phyloP scores from a whole-genome alignment of 202 grass and related monocot genomes.

The Eragrostis tef region DNA sequence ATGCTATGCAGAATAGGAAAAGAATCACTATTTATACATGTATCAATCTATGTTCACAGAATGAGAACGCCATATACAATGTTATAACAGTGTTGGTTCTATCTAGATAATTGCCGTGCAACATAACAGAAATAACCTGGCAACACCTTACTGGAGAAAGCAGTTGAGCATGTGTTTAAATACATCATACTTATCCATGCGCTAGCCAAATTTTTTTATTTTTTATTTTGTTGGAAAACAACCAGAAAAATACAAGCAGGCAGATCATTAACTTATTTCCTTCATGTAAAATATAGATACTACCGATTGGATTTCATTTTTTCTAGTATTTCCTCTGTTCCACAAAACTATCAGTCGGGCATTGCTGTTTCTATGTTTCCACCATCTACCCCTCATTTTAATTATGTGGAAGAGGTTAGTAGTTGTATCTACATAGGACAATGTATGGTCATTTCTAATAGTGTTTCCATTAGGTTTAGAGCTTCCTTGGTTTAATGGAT shows the following conservation, averaged over 20 bases:
- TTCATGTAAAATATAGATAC: slow-evolving; percentile 14
- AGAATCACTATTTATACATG: neutral
- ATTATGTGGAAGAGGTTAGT: neutral
- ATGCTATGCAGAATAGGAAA: neutral
- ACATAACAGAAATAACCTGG: neutral
- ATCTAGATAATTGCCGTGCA: slow-evolving; percentile 5
- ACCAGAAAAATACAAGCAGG: neutral
- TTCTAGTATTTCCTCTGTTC: neutral
- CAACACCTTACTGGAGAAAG: neutral
- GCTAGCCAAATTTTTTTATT: too few relatives aligned
- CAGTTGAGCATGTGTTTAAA: slow-evolving; percentile 19
- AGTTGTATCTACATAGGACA: neutral
- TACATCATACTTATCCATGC: neutral
- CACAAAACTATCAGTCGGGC: neutral
- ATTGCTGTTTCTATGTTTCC: neutral
- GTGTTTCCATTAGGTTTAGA: neutral
- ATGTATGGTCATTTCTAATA: neutral
- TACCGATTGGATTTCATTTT: slow-evolving; percentile 6
- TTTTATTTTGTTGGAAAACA: slow-evolving; percentile 23
- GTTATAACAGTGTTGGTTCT: slow-evolving; percentile 7
- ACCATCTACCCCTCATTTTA: neutral
- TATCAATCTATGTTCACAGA: neutral
- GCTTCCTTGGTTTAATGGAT: neutral
- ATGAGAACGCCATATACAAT: slow-evolving; percentile 8
- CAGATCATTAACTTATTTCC: neutral